Evolutionary conservation across 1,284 basidiomycete genomes (phyloP).

Genomic region (Afroboletus lepidellus): DNA sequence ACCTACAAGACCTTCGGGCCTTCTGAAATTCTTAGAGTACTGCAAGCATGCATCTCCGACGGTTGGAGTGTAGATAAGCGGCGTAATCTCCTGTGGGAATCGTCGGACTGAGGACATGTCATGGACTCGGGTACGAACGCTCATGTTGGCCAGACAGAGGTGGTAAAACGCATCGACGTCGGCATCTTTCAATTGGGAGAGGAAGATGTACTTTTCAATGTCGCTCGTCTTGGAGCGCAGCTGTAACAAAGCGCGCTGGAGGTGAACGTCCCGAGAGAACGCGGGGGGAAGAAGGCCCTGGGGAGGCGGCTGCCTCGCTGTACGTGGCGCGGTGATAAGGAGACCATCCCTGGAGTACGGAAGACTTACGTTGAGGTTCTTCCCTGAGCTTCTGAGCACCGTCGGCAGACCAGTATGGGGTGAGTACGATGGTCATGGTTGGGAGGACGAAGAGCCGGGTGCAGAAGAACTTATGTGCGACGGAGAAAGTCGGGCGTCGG

Average conservation of each 20-base stretch:
- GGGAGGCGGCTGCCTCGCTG: constrained; percentile 48
- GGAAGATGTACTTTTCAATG: constrained; percentile 83
- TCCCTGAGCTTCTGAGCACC: constrained; percentile 63
- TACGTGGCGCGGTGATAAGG: background rate
- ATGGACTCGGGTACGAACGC: constrained; percentile 8
- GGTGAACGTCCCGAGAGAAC: constrained; percentile 55
- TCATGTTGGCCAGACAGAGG: constrained; percentile 64
- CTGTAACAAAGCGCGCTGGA: constrained; percentile 62
- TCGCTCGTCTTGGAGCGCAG: constrained; percentile 69
- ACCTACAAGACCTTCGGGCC: constrained; percentile 74
- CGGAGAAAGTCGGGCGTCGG: constrained; percentile 16
- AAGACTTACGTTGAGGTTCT: constrained; percentile 52
- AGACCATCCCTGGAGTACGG: background rate
- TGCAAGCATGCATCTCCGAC: constrained; percentile 91
- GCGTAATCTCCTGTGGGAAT: constrained; percentile 59
- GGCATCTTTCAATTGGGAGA: constrained; percentile 69
- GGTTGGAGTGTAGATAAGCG: constrained; percentile 89
- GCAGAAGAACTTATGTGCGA: background rate
- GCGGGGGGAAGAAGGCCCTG: constrained; percentile 66
- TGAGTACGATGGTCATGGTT: constrained; percentile 63
- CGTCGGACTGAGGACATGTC: background rate
- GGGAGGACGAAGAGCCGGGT: background rate
- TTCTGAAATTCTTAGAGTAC: constrained; percentile 79
- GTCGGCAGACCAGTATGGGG: constrained; percentile 62
- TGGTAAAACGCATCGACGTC: constrained; percentile 77